Evolutionary conservation across 106 monocot species (phyloP).

Genomic region (Xerophyta viscosa): DNA sequence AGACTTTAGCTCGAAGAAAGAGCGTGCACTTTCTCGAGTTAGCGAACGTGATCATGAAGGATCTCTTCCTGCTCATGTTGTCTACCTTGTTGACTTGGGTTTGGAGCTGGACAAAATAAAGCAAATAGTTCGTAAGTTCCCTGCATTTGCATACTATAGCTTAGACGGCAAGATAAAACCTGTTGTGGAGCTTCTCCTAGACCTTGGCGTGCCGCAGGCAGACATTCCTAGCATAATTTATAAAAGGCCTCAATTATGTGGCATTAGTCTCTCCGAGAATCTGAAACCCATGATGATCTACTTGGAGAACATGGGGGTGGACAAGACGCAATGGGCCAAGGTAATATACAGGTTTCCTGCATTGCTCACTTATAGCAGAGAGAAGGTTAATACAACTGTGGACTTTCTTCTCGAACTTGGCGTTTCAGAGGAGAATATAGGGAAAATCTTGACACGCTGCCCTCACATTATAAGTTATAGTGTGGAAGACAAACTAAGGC

Average conservation of each 20-base stretch:
- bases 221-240: slow-evolving; percentile 69
- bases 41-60: slow-evolving; percentile 37
- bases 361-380: slow-evolving; percentile 81
- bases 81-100: slow-evolving; percentile 79
- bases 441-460: slow-evolving; percentile 89
- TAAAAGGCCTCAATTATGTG: slow-evolving; percentile 91
- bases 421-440: slow-evolving; percentile 61
- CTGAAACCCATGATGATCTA: slow-evolving; percentile 80
- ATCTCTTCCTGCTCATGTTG: slow-evolving; percentile 37
- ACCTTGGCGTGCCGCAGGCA: slow-evolving; percentile 54
- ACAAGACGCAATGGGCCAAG: slow-evolving; percentile 80
- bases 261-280: slow-evolving; percentile 86
- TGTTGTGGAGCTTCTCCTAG: slow-evolving; percentile 64
- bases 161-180: slow-evolving; percentile 88
- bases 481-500: slow-evolving; percentile 71
- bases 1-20: slow-evolving; percentile 35
- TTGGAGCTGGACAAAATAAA: slow-evolving; percentile 65
- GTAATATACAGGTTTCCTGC: slow-evolving; percentile 85
- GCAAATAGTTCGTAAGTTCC: slow-evolving; percentile 52
- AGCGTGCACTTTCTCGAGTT: slow-evolving; percentile 66
- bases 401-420: slow-evolving; percentile 71
- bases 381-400: slow-evolving; percentile 57
- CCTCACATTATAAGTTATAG: slow-evolving; percentile 90
- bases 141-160: slow-evolving; percentile 90
- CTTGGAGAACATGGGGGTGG: slow-evolving; percentile 75